These are phyloP conservation scores for Entophlyctis helioformis DNA, from an alignment of 192 early-diverging fungal genomes.

Conservation along the genomic window DNA sequence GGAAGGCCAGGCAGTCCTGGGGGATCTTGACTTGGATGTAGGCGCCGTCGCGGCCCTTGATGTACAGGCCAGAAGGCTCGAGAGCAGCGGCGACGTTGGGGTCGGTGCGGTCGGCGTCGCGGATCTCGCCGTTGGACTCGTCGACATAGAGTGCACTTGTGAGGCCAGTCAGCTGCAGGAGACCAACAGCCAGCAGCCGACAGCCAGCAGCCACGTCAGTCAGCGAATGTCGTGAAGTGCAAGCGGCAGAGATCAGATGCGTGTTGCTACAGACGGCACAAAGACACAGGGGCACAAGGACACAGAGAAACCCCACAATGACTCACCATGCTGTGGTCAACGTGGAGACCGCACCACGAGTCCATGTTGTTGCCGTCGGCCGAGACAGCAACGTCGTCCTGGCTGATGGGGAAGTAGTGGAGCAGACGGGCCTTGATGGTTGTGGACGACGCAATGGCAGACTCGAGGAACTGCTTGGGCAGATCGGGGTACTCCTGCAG, in stretches of 20 bases:
- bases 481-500: conserved; percentile 22
- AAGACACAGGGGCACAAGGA: background rate
- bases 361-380: conserved; percentile 25
- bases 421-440: conserved; percentile 52
- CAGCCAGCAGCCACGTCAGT: too few species aligned
- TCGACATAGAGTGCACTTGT: conserved; percentile 52
- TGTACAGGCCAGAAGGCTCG: conserved; percentile 43
- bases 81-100: conserved; percentile 4
- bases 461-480: conserved; percentile 30
- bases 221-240: background rate
- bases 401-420: conserved; percentile 49
- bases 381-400: conserved; percentile 2
- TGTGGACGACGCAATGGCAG: conserved; percentile 33
- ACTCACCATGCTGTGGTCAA: conserved; percentile 36
- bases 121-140: conserved; percentile 13
- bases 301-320: background rate
- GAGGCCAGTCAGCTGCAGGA: conserved; percentile 47
- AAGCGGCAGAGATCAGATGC: background rate
- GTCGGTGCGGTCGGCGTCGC: conserved; percentile 7
- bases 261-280: background rate
- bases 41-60: conserved; percentile 31
- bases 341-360: conserved; percentile 60
- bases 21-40: conserved; percentile 44
- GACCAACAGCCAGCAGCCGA: too few species aligned
- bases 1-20: conserved; percentile 49